Evolutionary conservation across 106 monocot genomes (phyloP), one percentile per base, ranked within the genome.

Genomic region (Allium cepa): DNA sequence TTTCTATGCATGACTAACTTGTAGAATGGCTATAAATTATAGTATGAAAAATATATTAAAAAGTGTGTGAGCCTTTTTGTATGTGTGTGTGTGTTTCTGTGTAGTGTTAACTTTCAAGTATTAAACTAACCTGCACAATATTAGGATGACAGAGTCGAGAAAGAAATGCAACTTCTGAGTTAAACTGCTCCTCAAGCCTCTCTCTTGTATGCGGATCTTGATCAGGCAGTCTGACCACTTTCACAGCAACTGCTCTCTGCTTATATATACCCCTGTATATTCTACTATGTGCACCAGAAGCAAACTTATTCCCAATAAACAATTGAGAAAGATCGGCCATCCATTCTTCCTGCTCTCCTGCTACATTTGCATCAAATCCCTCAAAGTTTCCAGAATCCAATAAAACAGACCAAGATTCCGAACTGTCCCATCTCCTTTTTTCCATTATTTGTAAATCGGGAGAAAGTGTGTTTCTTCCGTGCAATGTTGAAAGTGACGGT

Each of bases 321-420:
- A 96, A 80, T 27, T 96, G 88, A 13, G 95, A 96, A 45, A 96
- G 81, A 78, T 96, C 95, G 8, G 91, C 95, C 85, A 83, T 82
- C 95, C 95, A 96, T n/a, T 86, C 85, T 64, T 96, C 95, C 9
- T 75, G 52, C 26, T 84, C 83, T 14, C 63, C 80, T 12, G 63
- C 72, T 11, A 14, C 26, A 36, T 18, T 64, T 2, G 47, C 76
- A 6, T 81, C 81, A n/a, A 49, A 52, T 26, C 50, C 46, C 17
- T 76, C 79, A 0, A 17, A 69, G 11, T 65, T 80, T 62, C 79
- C 91, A 4, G 81, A 60, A 8, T 95, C 94, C 68, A 95, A 49
- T 17, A 91, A 61, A 87, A 91, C 91, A 47, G 90, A 95, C 94
- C 94, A 95, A 36, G 95, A 95, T 14, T 95, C 95, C 73, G 85